Conservation (phyloP, 345 rosid genomes). For the Gossypioides kirkii region DNA sequence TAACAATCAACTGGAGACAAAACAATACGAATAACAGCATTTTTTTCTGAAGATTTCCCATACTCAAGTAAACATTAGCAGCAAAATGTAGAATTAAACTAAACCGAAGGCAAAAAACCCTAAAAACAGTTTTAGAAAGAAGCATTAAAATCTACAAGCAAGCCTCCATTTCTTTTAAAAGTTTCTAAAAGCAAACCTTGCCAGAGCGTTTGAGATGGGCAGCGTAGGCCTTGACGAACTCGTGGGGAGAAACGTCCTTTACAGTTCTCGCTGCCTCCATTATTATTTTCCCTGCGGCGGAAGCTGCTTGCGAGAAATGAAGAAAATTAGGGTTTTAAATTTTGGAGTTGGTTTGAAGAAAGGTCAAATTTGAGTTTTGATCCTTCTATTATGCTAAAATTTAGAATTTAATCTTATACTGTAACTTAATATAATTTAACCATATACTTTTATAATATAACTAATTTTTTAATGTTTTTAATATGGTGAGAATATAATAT, state of each 20-base stretch:
- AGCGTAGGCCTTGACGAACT: conserved; percentile 76
- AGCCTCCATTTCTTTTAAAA: not conserved
- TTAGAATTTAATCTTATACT: too few species aligned
- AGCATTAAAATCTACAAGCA: too few species aligned
- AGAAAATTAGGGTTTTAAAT: not conserved
- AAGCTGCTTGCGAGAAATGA: not conserved
- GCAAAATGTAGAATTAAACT: too few species aligned
- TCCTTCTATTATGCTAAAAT: not conserved
- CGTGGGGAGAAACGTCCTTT: conserved; percentile 84
- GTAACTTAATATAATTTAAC: too few species aligned
- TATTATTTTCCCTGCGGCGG: not conserved
- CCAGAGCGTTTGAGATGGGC: conserved; percentile 91
- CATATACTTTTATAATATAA: too few species aligned
- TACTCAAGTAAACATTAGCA: too few species aligned
- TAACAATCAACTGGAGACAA: too few species aligned
- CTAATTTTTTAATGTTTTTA: too few species aligned
- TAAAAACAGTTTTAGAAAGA: not conserved
- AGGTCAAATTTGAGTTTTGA: not conserved
- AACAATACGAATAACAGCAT: too few species aligned
- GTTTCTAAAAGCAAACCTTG: conserved; percentile 36
- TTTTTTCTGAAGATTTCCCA: too few species aligned
- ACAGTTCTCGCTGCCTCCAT: conserved; percentile 37
- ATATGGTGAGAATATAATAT: too few species aligned
- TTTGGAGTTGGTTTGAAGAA: not conserved
- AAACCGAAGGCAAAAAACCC: too few species aligned